phyloP scores from a whole-genome alignment of 73 alveolate genomes.

The Effrenium voratum region DNA sequence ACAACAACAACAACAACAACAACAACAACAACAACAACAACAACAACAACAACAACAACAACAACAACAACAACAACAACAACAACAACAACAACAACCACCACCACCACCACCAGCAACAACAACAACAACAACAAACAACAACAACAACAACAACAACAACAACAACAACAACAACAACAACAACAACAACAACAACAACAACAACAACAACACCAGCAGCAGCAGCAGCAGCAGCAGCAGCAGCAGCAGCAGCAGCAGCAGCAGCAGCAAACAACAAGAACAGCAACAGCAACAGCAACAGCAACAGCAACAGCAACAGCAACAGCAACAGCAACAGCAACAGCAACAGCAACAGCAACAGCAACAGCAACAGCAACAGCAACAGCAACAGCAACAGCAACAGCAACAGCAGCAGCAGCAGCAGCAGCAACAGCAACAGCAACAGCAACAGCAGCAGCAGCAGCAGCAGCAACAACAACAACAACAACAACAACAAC shows the following conservation, averaged over 20 bases:
- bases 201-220: not conserved
- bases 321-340: not conserved
- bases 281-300: not conserved
- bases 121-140: too few relatives aligned
- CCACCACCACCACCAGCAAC: too few relatives aligned
- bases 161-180: not conserved
- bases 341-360: not conserved
- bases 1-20: too few relatives aligned
- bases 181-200: not conserved
- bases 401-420: not conserved
- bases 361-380: not conserved
- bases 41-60: too few relatives aligned
- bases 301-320: not conserved
- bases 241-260: not conserved
- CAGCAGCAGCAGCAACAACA: not conserved
- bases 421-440: not conserved
- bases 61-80: too few relatives aligned
- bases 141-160: not conserved
- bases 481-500: not conserved
- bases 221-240: not conserved
- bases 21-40: too few relatives aligned
- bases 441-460: not conserved
- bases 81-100: too few relatives aligned
- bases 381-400: not conserved
- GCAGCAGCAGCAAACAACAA: not conserved